Percentiles rank a stretch among this genome's conserved stretches.
Evolutionary conservation across 805 yeast species (phyloP).

Genomic region (Nakazawaea siamensis): DNA sequence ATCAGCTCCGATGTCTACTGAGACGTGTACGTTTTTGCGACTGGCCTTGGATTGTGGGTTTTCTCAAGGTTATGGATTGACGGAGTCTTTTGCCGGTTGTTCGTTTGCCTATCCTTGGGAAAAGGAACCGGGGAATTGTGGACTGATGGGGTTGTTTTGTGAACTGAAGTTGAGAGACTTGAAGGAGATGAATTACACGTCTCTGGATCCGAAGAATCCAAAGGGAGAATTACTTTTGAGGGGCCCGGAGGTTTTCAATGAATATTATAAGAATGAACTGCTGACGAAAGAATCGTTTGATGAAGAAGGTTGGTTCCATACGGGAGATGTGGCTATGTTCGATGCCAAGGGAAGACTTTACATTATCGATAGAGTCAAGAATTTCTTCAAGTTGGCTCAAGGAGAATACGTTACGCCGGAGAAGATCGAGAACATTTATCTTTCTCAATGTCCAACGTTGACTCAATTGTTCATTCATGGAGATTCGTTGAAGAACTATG

Average conservation of each 20-base stretch:
- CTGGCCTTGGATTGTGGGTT: constrained; percentile 42
- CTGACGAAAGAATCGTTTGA: constrained; percentile 39
- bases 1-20: constrained; percentile 66
- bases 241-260: constrained; percentile 46
- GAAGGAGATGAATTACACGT: constrained; percentile 36
- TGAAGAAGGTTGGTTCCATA: constrained; percentile 45
- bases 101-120: constrained; percentile 30
- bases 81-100: constrained; percentile 57
- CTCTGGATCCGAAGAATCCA: constrained; percentile 18
- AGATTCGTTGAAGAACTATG: constrained; percentile 43
- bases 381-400: constrained; percentile 44
- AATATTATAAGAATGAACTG: constrained; percentile 39
- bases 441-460: constrained; percentile 37
- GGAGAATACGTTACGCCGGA: constrained; percentile 36
- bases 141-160: constrained; percentile 39
- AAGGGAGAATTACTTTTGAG: constrained; percentile 50
- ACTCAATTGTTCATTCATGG: constrained; percentile 59
- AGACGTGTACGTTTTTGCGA: constrained; percentile 50
- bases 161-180: constrained; percentile 49
- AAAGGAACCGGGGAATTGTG: constrained; percentile 29
- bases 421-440: constrained; percentile 40
- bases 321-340: constrained; percentile 46
- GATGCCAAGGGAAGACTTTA: constrained; percentile 25
- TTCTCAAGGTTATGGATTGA: constrained; percentile 51
- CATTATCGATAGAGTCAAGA: constrained; percentile 58